Base-by-base conservation (phyloP, 192 early-diverging fungal genomes). In the Chytriomyces sp. region DNA sequence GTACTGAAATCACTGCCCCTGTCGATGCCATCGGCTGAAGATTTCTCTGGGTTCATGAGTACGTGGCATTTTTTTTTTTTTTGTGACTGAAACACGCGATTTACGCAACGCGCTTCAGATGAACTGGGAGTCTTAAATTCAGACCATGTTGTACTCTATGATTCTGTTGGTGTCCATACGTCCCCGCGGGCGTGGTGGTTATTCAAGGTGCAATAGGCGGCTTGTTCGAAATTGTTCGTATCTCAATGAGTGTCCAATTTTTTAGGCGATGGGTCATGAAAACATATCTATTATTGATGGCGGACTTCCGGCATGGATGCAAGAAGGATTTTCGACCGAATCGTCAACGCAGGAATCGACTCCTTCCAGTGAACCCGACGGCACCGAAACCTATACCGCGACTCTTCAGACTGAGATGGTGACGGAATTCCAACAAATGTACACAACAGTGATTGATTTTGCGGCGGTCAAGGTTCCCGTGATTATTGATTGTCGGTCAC, bases 121-220 rank as follows among this genome's bases (percentile, higher is more conserved):
- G 80, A 86, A 7, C 81, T 97, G 63, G 94, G 94, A 47, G 95
- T 99, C 59, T 75, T 81, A 7, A 89, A 91, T 24, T 79, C 82
- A 13, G 95, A 96, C 79, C 94, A 96, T 80, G 87, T 99, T 10
- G 92, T 99, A 0, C 88, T 95, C 28, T 99, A 99, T 79, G 97
- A 99, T 78, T 84, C 91, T 0, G 78, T 85, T 3, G 95, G 95
- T 6, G 84, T 94, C 45, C 88, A 92, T 62, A 92, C 96, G 13
- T 91, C 96, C 7, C 90, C 90, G 53, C 90, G 97, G 16, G 93
- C 94, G 23, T 97, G 92, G 81, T 99, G 95, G 96, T 95, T 94
- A 60, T 95, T 97, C 83, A 93, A 93, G 80, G 93, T 89, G 72
- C 35, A 23, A n/a, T n/a, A 48, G 44, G 18, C 76, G 9, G 11